Percentiles rank a stretch among this genome's conserved stretches.
Conservation (phyloP, 306 rosid species). For the Datisca glomerata region DNA sequence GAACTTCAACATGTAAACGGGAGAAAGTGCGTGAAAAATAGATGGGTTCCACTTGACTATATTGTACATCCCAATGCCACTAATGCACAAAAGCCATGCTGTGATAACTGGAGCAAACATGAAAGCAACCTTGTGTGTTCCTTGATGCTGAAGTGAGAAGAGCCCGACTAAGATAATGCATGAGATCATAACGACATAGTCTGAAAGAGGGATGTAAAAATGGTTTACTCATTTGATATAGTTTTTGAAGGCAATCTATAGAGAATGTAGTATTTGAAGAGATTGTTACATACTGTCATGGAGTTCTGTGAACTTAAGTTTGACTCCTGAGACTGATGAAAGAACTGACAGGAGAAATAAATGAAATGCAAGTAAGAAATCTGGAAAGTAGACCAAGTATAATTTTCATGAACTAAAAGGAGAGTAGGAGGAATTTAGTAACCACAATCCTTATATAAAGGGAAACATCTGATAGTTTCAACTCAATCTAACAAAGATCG, state of each 20-base stretch:
- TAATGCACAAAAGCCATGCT: slow-evolving; percentile 53
- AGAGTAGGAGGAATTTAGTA: too few species aligned
- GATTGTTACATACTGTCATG: slow-evolving; percentile 53
- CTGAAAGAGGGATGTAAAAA: slow-evolving; percentile 28
- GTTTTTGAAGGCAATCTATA: background rate
- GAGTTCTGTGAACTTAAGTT: slow-evolving; percentile 52
- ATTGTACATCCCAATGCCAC: slow-evolving; percentile 54
- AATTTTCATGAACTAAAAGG: too few species aligned
- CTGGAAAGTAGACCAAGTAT: too few species aligned
- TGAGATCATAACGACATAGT: slow-evolving; percentile 42
- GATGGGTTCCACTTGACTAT: slow-evolving; percentile 50
- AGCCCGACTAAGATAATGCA: slow-evolving; percentile 59
- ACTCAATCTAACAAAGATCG: too few species aligned
- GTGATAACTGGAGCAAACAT: slow-evolving; percentile 62
- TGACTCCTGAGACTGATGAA: slow-evolving; percentile 77
- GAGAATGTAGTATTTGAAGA: slow-evolving; percentile 8
- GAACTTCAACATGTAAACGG: slow-evolving; percentile 49
- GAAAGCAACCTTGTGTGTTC: slow-evolving; percentile 67
- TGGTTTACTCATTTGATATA: background rate
- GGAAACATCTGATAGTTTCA: too few species aligned
- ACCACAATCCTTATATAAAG: too few species aligned
- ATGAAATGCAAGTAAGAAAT: slow-evolving; percentile 9
- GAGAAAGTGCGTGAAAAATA: slow-evolving; percentile 46
- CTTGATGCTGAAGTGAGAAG: slow-evolving; percentile 69
- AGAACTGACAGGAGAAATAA: slow-evolving; percentile 58